Percentiles rank a stretch among this genome's conserved stretches.
Conservation (phyloP, 208 protist genomes). For the Novymonas esmeraldas region DNA sequence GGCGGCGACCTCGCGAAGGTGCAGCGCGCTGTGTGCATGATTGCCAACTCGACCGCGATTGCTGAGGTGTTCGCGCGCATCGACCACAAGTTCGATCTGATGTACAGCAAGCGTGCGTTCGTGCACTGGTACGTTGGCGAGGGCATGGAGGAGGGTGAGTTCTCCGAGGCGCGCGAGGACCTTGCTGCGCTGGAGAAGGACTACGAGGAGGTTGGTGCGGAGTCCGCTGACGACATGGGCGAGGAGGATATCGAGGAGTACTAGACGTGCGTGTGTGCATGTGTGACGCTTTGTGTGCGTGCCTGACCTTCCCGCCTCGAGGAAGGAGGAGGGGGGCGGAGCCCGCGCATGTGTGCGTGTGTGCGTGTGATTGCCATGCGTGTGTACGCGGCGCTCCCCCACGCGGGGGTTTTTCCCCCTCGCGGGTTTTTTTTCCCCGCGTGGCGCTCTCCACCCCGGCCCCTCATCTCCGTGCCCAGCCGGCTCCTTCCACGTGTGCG, state of each 20-base stretch:
- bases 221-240: constrained; percentile 89
- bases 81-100: constrained; percentile 96
- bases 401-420: too few species aligned
- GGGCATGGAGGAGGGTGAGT: constrained; percentile 98
- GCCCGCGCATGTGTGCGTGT: too few species aligned
- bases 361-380: too few species aligned
- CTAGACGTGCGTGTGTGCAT: constrained; percentile 58
- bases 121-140: constrained; percentile 94
- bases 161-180: constrained; percentile 96
- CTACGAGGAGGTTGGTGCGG: constrained; percentile 86
- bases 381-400: too few species aligned
- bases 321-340: too few species aligned
- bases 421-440: too few species aligned
- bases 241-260: constrained; percentile 96
- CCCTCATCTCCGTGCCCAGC: too few species aligned
- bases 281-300: too few species aligned
- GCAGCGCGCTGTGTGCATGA: constrained; percentile 95
- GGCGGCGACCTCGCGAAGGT: constrained; percentile 96
- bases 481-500: too few species aligned
- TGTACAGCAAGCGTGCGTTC: constrained; percentile 75
- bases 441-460: too few species aligned
- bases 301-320: too few species aligned
- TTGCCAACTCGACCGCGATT: constrained; percentile 94
- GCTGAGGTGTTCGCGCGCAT: constrained; percentile 94
- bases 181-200: constrained; percentile 97